Base-by-base conservation (phyloP, 805 yeast genomes). In the Cyberlindnera japonica region DNA sequence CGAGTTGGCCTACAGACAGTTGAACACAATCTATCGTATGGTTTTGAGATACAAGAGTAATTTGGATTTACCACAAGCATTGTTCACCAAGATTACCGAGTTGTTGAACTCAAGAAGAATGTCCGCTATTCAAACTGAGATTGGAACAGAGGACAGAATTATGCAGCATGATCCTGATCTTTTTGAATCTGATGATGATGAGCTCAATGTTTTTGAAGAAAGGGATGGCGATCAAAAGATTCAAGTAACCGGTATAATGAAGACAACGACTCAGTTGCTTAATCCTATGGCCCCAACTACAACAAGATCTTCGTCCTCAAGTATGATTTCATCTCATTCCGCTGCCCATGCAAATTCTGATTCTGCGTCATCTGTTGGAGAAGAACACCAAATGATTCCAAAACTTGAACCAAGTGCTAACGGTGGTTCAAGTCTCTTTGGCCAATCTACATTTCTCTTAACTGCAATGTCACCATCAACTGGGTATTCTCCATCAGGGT, bases 31-130 rank as follows among this genome's bases (percentile, higher is more conserved):
- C 11, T 51, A 45, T 25, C 35, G 41, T 12, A 41, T 51, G 51
- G 47, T 51, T 4, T 26, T 51, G 20, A 44, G 47, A 26, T 45
- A 50, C 41, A 48, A 48, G 40, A 46, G 43, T 21, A 53, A 50
- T 22, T 40, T 47, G 46, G 53, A 49, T 27, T 25, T 53, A 10
- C 51, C 57, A 21, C 38, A 43, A 15, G 38, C 43, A 6, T 17
- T 47, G 15, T 45, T 37, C 25, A 14, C 35, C 29, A 53, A 50
- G 39, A 49, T 53, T 25, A 35, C 48, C 2, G 43, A 38, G 9
- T 25, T 42, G 13, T 29, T 53, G 30, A 43, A 43, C 21, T 47
- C 50, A 16, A 47, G 45, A 37, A 37, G 41, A 28, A 36, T 49
- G 32, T 22, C 37, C 12, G n/a, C n/a, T n/a, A n/a, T n/a, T n/a